phyloP scores from a whole-genome alignment of 2,329 filamentous ascomycete genomes.

The Venturia aucupariae region DNA sequence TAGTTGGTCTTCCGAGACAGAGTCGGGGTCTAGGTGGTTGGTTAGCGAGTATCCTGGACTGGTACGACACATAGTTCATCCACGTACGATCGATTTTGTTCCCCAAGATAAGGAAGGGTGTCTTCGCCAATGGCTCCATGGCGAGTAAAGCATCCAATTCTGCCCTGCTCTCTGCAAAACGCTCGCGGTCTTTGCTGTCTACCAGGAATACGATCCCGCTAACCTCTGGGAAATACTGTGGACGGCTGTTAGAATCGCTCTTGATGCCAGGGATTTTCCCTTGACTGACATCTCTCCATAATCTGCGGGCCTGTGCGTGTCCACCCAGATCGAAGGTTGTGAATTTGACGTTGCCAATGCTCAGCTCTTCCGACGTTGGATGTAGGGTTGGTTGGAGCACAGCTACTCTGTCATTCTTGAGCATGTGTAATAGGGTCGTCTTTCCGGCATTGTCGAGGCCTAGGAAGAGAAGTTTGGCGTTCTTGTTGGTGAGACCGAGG shows the following conservation, averaged over 20 bases:
- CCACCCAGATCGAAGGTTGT: slow-evolving; percentile 89
- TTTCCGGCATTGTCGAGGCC: slow-evolving; percentile 92
- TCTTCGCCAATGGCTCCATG: slow-evolving; percentile 94
- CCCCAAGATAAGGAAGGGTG: slow-evolving; percentile 89
- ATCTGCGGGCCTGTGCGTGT: slow-evolving; percentile 67
- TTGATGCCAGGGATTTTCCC: background rate
- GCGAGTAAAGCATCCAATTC: slow-evolving; percentile 78
- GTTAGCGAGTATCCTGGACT: slow-evolving; percentile 13
- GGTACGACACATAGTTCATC: background rate
- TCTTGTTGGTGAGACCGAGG: slow-evolving; percentile 85
- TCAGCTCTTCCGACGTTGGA: slow-evolving; percentile 61
- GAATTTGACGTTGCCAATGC: slow-evolving; percentile 58
- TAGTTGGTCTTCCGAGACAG: slow-evolving; percentile 84
- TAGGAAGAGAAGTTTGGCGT: slow-evolving; percentile 79
- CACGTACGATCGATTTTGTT: slow-evolving; percentile 85
- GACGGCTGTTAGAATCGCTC: slow-evolving; percentile 1
- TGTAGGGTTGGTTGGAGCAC: slow-evolving; percentile 83
- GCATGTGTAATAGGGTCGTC: slow-evolving; percentile 86
- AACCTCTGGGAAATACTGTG: slow-evolving; percentile 79
- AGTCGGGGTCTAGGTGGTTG: slow-evolving; percentile 56
- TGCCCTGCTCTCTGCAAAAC: slow-evolving; percentile 87
- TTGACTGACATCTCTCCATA: slow-evolving; percentile 65
- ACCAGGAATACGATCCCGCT: slow-evolving; percentile 94
- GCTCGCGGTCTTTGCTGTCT: slow-evolving; percentile 94
- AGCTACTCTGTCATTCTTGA: slow-evolving; percentile 93